Base-by-base conservation (phyloP, 2,329 filamentous ascomycete genomes). In the Rachicladosporium sp. region DNA sequence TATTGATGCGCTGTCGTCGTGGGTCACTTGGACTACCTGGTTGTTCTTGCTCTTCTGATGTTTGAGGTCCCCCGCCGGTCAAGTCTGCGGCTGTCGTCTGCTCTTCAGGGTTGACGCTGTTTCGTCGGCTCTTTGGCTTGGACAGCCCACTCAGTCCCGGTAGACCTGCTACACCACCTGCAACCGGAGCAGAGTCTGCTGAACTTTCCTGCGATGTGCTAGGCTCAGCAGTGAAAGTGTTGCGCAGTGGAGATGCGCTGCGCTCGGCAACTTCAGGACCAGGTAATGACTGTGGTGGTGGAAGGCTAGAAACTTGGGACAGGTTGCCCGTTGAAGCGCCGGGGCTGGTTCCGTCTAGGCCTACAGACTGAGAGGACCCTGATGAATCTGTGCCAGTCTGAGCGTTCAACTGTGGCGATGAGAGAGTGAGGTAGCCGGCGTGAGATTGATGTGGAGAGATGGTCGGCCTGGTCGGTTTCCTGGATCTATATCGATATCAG, bases 401-500 rank as follows among this genome's bases (percentile, higher is more conserved):
- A 12, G 51, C 47, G 42, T 53, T 53, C 35, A 60, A 48, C 35
- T 68, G 57, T 34, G 67, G 68, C 32, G 68, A 69, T 11, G 68
- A 70, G 21, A 68, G 56, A 6, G 67, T 70, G 40, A 70, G 50
- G 47, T 65, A 66, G 41, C 66, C 67, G 34, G 59, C 50, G 51
- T 71, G 68, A n/a, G 66, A 69, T 30, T 64, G 57, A 46, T 66
- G 67, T 39, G 66, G 61, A 44, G 66, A 65, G 43, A 67, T 53
- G 15, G 42, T 42, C 27, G 62, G 62, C 27, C 44, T 36, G 36
- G 13, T 59, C 4, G 38, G 38, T 35, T 33, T 41, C 32, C 38
- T 41, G 34, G 27, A 23, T 19, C 19, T 11, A 33, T n/a, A 13
- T 9, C 9, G 37, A 33, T 19, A 19, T 19, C 15, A 19, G 15